A percentile compares a stretch with the other conserved stretches of the same genome.
These are phyloP conservation scores for Helminthosporium solani DNA, from an alignment of 2,329 filamentous ascomycete species.

Conservation along the genomic window DNA sequence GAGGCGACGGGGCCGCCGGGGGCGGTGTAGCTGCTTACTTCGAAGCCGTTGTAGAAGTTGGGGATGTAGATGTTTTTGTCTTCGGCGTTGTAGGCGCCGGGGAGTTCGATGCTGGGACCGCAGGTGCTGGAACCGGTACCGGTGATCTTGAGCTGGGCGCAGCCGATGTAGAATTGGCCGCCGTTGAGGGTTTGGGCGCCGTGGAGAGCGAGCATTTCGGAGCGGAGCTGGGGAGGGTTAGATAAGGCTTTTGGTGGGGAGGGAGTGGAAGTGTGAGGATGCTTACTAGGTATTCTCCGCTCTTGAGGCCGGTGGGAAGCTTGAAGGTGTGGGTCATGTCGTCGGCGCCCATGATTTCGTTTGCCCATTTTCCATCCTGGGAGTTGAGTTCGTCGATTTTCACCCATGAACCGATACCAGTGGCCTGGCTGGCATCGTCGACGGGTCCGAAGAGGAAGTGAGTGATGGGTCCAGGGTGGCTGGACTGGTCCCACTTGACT, in stretches of 20 bases:
- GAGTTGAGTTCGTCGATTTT: slow-evolving; percentile 39
- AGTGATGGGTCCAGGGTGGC: slow-evolving; percentile 38
- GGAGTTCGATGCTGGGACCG: slow-evolving; percentile 43
- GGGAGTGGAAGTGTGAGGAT: no score
- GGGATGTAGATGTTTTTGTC: slow-evolving; percentile 40
- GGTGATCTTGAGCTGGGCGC: slow-evolving; percentile 49
- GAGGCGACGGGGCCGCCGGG: slow-evolving; percentile 31
- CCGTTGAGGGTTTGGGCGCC: slow-evolving; percentile 38
- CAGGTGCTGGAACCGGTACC: slow-evolving; percentile 42
- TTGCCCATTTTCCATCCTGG: slow-evolving; percentile 34
- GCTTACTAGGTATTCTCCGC: slow-evolving; percentile 39
- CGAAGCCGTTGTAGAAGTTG: slow-evolving; percentile 39
- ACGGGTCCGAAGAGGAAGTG: slow-evolving; percentile 46
- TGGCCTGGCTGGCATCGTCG: slow-evolving; percentile 53
- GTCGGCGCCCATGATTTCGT: slow-evolving; percentile 38
- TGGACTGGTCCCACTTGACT: slow-evolving; percentile 35
- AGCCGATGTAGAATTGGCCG: slow-evolving; percentile 51
- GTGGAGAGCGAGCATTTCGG: slow-evolving; percentile 51
- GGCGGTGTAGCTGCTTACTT: slow-evolving; percentile 29
- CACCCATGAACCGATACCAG: slow-evolving; percentile 39
- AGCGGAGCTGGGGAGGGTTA: slow-evolving; percentile 31
- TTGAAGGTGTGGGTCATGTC: slow-evolving; percentile 42
- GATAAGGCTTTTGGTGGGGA: no score
- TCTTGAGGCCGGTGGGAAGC: slow-evolving; percentile 43
- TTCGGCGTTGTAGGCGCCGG: slow-evolving; percentile 40